phyloP scores from a whole-genome alignment of 2,329 filamentous ascomycete species.

The Aspergillus tubingensis region DNA sequence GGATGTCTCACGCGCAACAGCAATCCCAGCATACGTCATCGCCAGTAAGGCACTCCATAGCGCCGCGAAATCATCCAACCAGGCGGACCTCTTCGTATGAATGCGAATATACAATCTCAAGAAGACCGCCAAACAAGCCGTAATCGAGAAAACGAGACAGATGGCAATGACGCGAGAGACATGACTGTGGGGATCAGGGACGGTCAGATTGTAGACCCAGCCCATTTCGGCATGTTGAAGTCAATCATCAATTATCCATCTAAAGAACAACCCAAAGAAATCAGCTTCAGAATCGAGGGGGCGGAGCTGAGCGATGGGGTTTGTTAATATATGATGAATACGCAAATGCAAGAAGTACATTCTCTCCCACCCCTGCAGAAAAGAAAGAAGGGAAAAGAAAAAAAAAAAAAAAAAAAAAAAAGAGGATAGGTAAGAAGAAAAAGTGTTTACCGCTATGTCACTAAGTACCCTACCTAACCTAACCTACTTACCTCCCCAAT shows the following conservation, averaged over 20 bases:
- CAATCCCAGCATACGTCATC: constrained; percentile 20
- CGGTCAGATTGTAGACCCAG: constrained; percentile 33
- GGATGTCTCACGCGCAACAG: constrained; percentile 24
- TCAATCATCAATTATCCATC: neutral
- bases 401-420: too few relatives aligned
- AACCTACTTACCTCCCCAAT: too few relatives aligned
- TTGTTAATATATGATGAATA: too few relatives aligned
- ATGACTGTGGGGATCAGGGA: constrained; percentile 25
- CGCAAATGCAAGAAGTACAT: too few relatives aligned
- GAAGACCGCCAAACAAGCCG: constrained; percentile 24
- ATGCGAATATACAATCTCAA: constrained; percentile 30
- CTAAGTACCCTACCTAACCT: too few relatives aligned
- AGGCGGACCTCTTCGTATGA: constrained; percentile 18
- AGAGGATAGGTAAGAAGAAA: too few relatives aligned
- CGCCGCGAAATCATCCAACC: constrained; percentile 32
- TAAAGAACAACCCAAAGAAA: too few relatives aligned
- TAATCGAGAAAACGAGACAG: constrained; percentile 23
- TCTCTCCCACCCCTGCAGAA: too few relatives aligned
- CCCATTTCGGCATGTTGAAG: constrained; percentile 19
- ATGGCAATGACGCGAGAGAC: constrained; percentile 25
- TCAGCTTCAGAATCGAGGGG: too few relatives aligned
- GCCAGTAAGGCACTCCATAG: constrained; percentile 24
- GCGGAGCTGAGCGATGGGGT: too few relatives aligned
- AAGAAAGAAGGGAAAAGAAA: too few relatives aligned
- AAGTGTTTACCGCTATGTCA: too few relatives aligned